Percentiles rank a stretch among this genome's conserved stretches.
phyloP scores from a whole-genome alignment of 768 basidiomycete species.

The Leccinum boreale region DNA sequence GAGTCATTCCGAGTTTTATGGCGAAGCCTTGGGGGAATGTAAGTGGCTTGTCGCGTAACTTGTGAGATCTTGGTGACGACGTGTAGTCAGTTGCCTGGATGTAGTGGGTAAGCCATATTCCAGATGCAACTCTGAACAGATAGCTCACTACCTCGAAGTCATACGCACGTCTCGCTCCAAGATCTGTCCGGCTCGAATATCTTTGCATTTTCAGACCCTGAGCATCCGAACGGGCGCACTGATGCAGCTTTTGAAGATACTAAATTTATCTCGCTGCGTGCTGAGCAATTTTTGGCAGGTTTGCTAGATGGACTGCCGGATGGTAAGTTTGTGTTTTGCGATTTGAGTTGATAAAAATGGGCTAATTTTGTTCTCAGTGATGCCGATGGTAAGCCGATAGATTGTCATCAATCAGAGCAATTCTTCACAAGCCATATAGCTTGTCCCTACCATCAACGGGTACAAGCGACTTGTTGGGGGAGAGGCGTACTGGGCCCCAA shows the following conservation, averaged over 20 bases:
- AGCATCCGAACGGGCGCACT: slow-evolving; percentile 59
- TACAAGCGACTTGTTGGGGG: slow-evolving; percentile 96
- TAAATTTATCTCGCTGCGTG: slow-evolving; percentile 76
- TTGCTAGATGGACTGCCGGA: slow-evolving; percentile 86
- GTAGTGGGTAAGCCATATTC: slow-evolving; percentile 67
- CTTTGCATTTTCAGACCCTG: slow-evolving; percentile 68
- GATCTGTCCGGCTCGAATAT: slow-evolving; percentile 67
- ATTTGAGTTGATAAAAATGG: not conserved
- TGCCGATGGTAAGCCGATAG: slow-evolving; percentile 66
- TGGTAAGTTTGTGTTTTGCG: slow-evolving; percentile 43
- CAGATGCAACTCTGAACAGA: slow-evolving; percentile 10
- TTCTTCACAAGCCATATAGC: slow-evolving; percentile 34
- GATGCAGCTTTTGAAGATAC: slow-evolving; percentile 79
- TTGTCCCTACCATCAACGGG: slow-evolving; percentile 91
- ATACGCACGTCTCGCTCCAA: slow-evolving; percentile 88
- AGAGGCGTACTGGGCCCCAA: slow-evolving; percentile 93
- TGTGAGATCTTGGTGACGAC: slow-evolving; percentile 4
- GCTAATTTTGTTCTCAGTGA: slow-evolving; percentile 44
- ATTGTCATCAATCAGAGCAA: not conserved
- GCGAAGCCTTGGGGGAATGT: slow-evolving; percentile 96
- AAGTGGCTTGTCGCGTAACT: slow-evolving; percentile 26
- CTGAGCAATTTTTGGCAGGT: slow-evolving; percentile 94
- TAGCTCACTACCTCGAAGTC: slow-evolving; percentile 41
- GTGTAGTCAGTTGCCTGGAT: slow-evolving; percentile 76
- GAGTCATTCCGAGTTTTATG: slow-evolving; percentile 95